These are phyloP conservation scores for Globisporangium cystogenes DNA, from an alignment of 352 stramenopile species.

Conservation along the genomic window DNA sequence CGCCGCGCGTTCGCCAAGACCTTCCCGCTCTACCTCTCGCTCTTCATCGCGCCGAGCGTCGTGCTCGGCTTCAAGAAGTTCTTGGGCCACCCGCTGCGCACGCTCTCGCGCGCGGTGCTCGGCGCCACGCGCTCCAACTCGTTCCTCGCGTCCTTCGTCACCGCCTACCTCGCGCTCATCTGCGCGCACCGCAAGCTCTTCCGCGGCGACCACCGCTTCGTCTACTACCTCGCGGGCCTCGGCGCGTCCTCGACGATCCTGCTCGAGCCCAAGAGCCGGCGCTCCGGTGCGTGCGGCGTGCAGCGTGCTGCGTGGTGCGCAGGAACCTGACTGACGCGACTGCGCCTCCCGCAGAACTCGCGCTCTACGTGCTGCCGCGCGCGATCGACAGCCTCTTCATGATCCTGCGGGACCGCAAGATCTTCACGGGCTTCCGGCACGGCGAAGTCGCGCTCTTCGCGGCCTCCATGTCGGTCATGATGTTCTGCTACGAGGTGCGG, in stretches of 20 bases:
- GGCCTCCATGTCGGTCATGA: conserved; percentile 73
- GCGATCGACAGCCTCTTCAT: conserved; percentile 73
- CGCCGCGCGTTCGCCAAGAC: conserved; percentile 51
- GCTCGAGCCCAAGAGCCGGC: conserved; percentile 71
- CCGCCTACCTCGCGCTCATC: conserved; percentile 60
- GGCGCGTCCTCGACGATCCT: conserved; percentile 65
- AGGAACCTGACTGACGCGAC: too few species aligned
- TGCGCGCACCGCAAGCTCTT: conserved; percentile 54
- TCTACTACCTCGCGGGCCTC: conserved; percentile 72
- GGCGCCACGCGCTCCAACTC: conserved; percentile 71
- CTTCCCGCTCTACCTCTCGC: conserved; percentile 79
- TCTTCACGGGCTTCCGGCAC: conserved; percentile 59
- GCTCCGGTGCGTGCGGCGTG: conserved; percentile 61
- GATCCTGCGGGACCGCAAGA: conserved; percentile 64
- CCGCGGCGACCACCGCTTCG: conserved; percentile 58
- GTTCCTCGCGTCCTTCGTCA: conserved; percentile 70
- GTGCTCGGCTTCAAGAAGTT: conserved; percentile 84
- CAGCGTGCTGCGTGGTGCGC: too few species aligned
- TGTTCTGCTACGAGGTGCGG: conserved; percentile 83
- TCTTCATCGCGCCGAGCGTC: conserved; percentile 79
- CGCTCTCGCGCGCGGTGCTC: conserved; percentile 47
- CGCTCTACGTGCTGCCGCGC: conserved; percentile 71
- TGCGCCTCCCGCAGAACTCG: too few species aligned
- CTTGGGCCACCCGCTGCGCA: conserved; percentile 42
- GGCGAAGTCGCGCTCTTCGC: conserved; percentile 76